Evolutionary conservation across 2,329 filamentous ascomycete species (phyloP).

Genomic region (Alternaria gaisen): DNA sequence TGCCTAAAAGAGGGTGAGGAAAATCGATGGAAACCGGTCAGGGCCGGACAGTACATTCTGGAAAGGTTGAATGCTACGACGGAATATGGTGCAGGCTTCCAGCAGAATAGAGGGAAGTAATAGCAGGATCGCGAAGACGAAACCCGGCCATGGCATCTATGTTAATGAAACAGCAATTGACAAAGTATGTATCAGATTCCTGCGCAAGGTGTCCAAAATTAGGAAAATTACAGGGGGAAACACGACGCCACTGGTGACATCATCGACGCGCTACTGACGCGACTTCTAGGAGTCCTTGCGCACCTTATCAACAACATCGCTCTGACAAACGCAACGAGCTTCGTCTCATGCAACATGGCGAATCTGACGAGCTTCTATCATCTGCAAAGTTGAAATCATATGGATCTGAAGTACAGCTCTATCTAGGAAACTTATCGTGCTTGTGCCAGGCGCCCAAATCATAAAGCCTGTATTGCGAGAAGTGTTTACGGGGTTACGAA

Average conservation of each 20-base stretch:
- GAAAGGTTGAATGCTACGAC: conserved; percentile 49
- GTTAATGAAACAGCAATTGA: not conserved
- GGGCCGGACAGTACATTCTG: conserved; percentile 53
- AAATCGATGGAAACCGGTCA: conserved; percentile 47
- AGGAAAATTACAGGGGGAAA: not conserved
- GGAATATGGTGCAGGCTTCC: conserved; percentile 41
- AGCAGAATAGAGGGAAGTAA: not conserved
- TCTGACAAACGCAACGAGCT: not conserved
- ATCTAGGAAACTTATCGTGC: not conserved
- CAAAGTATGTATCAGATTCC: not conserved
- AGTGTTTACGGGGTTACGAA: not conserved
- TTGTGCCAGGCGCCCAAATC: not conserved
- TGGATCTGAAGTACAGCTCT: not conserved
- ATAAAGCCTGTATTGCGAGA: not conserved
- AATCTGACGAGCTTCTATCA: not conserved
- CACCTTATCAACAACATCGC: not conserved
- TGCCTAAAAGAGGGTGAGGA: conserved; percentile 47
- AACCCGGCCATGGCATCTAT: not conserved
- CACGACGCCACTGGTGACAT: not conserved
- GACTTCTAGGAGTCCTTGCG: not conserved
- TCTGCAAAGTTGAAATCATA: not conserved
- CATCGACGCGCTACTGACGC: not conserved
- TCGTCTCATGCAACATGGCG: not conserved
- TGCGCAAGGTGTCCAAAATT: not conserved
- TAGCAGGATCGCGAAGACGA: not conserved